phyloP scores from a whole-genome alignment of 192 early-diverging fungal genomes.

The Podila horticola region DNA sequence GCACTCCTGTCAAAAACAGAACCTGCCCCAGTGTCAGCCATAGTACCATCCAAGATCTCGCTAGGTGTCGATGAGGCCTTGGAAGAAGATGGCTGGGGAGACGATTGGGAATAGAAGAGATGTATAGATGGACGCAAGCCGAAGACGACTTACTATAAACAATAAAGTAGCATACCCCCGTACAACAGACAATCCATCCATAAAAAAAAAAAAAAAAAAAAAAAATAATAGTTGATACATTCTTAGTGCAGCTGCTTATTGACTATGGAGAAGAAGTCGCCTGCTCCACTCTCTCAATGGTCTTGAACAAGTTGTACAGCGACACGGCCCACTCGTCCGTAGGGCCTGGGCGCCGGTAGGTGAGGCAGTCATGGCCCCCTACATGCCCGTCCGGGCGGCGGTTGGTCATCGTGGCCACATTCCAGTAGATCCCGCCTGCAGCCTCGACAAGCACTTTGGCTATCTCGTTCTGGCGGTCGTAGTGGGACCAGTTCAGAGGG shows the following conservation, averaged over 20 bases:
- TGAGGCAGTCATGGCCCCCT: conserved; percentile 63
- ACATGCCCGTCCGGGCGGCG: conserved; percentile 63
- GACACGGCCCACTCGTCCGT: conserved; percentile 60
- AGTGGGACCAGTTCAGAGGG: conserved; percentile 42
- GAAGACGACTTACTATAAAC: neutral
- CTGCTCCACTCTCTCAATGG: conserved; percentile 29
- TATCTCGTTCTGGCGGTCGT: conserved; percentile 58
- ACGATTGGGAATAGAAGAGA: conserved; percentile 31
- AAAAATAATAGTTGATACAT: too few relatives aligned
- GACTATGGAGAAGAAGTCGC: neutral
- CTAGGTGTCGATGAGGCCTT: conserved; percentile 28
- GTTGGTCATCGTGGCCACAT: conserved; percentile 57
- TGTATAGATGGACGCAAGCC: too few relatives aligned
- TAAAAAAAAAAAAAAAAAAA: too few relatives aligned
- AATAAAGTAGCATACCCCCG: neutral
- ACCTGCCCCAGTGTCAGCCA: neutral
- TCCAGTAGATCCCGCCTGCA: conserved; percentile 62
- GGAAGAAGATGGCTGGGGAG: conserved; percentile 42
- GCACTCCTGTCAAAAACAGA: neutral
- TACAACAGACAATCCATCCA: neutral
- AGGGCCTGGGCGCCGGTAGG: conserved; percentile 67
- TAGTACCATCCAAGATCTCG: conserved; percentile 1
- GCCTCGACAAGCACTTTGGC: conserved; percentile 60
- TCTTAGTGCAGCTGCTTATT: too few relatives aligned
- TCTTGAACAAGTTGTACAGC: conserved; percentile 44